Base-by-base conservation (phyloP, 805 yeast species). In the Lipomyces anomalus region DNA sequence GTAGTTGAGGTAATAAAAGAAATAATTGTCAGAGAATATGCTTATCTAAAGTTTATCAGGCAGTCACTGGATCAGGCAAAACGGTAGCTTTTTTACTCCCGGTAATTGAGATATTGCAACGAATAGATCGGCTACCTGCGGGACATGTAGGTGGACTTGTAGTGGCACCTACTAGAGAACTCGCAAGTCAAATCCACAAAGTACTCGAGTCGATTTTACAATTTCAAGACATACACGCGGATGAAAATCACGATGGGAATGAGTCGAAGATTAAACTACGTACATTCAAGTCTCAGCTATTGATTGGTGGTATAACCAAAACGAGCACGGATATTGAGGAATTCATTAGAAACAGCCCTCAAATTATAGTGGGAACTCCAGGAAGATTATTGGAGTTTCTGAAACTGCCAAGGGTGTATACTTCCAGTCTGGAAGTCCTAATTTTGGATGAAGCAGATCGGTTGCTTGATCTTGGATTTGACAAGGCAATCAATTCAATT, bases 41-140 rank as follows among this genome's bases (percentile, higher is more conserved):
- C n/a, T n/a, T n/a, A n/a, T n/a, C n/a, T n/a, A n/a, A n/a, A n/a
- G n/a, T n/a, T n/a, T n/a, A n/a, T n/a, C 17, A 49, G 53, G 95
- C 97, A 0, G 95, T 87, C 1, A 92, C 98, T 0, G 98, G 98
- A 0, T 88, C 97, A 0, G 98, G 98, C n/a, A 92, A 92, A 62
- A 92, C 98, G 0, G 64, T 89, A n/a, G 83, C 97, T 2, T 92
- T 84, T 67, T 78, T 80, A 3, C 72, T 92, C 2, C 98, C 98
- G 0, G 74, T 84, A 1, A 58, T 88, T 3, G 90, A 88, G 57
- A 64, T 88, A 7, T 26, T 55, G 57, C 21, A 65, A 71, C 50
- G 56, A 28, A 48, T 57, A 5, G 63, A 57, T 56, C 45, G 61
- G 58, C 43, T 65, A 58, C 50, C 54, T 57, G 37, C 72, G 50